Base-by-base conservation (phyloP, 257 asterid genomes). In the Thymus quinquecostatus region DNA sequence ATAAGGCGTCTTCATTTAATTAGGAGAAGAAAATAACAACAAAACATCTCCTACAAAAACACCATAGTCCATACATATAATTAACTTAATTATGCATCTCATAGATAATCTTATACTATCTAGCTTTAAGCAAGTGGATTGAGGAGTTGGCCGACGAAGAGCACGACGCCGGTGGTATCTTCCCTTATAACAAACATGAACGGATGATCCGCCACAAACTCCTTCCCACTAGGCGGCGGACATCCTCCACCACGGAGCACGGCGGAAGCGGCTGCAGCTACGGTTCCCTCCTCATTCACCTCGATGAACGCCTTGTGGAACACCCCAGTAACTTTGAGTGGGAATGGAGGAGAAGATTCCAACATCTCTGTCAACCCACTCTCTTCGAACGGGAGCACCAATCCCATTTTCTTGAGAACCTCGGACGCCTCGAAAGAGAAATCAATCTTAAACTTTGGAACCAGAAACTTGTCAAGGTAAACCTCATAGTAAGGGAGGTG, bases 141-240 rank as follows among this genome's bases (percentile, higher is more conserved):
- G 53, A 71, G 73, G 1, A 86, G 69, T 40, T 76, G 83, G 40
- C 91, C 91, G 0, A 78, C 3, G 58, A 86, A 83, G 70, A 83
- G 70, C 49, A 86, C 83, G 3, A 75, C 81, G 0, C 83, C 87
- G 3, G 86, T 80, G 57, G 12, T 36, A 48, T 84, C 85, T 57
- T 86, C 91, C 41, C 82, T 70, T 14, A 84, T 21, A 21, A 21
- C 21, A 21, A 21, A 21, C 21, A 21, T 21, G 21, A 21, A 21
- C 21, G 21, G 21, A 21, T 21, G 21, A 54, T 54, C 60, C 1
- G 60, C 60, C 5, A 54, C 60, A 8, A 54, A 53, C 82, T 57
- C 80, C 21, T 21, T 21, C 21, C 21, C 21, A 21, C 21, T 21
- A 21, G 21, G 21, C 21, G 21, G 21, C 0, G 21, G 21, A 21